Evolutionary conservation across 139 green algal genomes (phyloP), one percentile per base, ranked within the genome.

Genomic region (Cymbomonas tetramitiformis): DNA sequence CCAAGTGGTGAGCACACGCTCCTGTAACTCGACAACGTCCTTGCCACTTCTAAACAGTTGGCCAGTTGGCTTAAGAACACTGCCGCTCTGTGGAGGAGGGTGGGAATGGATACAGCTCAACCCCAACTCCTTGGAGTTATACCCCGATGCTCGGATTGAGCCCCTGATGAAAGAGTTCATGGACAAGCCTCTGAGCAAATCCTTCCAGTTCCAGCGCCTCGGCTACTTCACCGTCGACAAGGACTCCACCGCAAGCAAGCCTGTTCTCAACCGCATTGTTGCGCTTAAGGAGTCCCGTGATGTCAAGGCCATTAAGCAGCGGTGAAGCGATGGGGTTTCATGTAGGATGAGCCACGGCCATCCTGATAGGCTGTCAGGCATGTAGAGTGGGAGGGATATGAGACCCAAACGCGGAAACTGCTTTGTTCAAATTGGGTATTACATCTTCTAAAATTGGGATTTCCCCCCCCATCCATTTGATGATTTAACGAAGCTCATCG

Each of bases 181-280:
- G 5, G 18, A 12, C 2, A 36, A 47, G 3, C 44, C 46, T 24
- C 33, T 52, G 15, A 57, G 48, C 7, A 30, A 32, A 32, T 79
- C 77, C 46, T 96, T 95, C 70, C 90, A 98, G 75, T 81, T 96
- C 55, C 90, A 98, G 74, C 75, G 91, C 12, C 54, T 95, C 39
- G 91, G 64, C 0, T 73, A 73, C 53, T 76, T 73, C 47, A 61
- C 39, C 18, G 73, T 92, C 18, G 89, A 97, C 60, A 44, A 71
- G 0, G 82, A 94, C 61, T 77, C 56, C 25, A 77, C 24, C 4
- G 50, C 53, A 0, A 77, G 63, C 1, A 28, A 56, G 10, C 56
- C 93, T 29, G 86, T 96, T 24, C 63, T 96, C 62, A 96, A 96
- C 72, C 74, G 90, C 33, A 96, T 83, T 7, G 84, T 88, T 33